Base-by-base conservation (phyloP, 306 rosid species). In the Canavalia ensiformis region DNA sequence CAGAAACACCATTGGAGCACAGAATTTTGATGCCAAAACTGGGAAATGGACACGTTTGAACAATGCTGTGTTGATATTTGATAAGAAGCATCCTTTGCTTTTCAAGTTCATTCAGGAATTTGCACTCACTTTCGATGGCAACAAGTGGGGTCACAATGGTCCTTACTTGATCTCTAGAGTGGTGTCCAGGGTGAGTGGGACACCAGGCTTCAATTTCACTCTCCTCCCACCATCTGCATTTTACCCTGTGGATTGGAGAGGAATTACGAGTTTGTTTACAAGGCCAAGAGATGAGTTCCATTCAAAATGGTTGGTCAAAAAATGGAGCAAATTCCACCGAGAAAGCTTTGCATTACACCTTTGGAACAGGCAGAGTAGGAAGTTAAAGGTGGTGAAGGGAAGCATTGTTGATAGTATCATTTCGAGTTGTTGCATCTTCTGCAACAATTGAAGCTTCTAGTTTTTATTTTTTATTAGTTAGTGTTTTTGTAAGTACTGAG, bases 91-190 rank as follows among this genome's bases (percentile, higher is more conserved):
- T 30, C 96, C 98, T 18, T 77, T 95, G 18, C 89, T 95, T 45
- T 88, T 84, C 74, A 82, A 87, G 83, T 93, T 95, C 82, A 95
- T 95, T 72, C 75, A 91, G 58, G 99, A 95, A 87, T 95, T 95
- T 72, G 91, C 96, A 2, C 90, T 88, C 31, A 93, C 99, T 2
- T 95, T 91, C 75, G 88, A 95, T 79, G 99, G 99, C 55, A 91
- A 89, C 88, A 95, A 88, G 77, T 95, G 99, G 99, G 99, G 99
- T 8, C 98, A 95, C 70, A 95, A 95, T 58, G 99, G 99, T 9
- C 99, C 99, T 44, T 95, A 95, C 80, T 47, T 95, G 58, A 97
- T 95, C 28, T 95, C 99, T 0, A 90, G 99, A 74, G 99, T 95
- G 2, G 93, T 93, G 2, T 86, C 97, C 1, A 88, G 98, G 71